Conservation (phyloP, 768 basidiomycete genomes). For the Lactarius indigo region DNA sequence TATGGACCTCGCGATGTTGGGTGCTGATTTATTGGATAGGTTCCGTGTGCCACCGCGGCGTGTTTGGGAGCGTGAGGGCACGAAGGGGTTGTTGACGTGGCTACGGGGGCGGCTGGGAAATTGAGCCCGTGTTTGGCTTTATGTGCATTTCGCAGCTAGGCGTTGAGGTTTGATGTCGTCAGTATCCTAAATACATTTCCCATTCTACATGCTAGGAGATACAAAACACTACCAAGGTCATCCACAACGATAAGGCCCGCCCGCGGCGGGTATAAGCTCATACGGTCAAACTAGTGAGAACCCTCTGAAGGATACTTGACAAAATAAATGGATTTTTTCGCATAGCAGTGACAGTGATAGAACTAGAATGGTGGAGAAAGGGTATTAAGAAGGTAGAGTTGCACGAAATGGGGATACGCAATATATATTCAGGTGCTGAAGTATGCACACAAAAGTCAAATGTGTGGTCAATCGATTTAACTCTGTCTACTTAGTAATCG, state of each 20-base stretch:
- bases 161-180: background rate
- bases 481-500: background rate
- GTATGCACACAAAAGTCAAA: background rate
- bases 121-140: background rate
- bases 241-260: no score
- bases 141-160: background rate
- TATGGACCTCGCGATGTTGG: background rate
- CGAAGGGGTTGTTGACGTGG: conserved; percentile 78
- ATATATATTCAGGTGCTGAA: no score
- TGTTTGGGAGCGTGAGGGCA: conserved; percentile 86
- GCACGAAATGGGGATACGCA: background rate
- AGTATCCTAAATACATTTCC: background rate
- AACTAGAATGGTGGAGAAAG: background rate
- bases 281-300: no score
- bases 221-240: background rate
- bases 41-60: conserved; percentile 79
- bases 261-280: no score
- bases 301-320: no score
- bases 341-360: background rate
- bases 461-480: background rate
- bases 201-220: background rate
- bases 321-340: no score
- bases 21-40: conserved; percentile 35
- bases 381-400: background rate
- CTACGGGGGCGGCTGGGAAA: conserved; percentile 61